Evolutionary conservation across 176 grass and related monocot species (phyloP), one percentile per base, ranked within the genome.

Genomic region (Bolboschoenus planiculmis): DNA sequence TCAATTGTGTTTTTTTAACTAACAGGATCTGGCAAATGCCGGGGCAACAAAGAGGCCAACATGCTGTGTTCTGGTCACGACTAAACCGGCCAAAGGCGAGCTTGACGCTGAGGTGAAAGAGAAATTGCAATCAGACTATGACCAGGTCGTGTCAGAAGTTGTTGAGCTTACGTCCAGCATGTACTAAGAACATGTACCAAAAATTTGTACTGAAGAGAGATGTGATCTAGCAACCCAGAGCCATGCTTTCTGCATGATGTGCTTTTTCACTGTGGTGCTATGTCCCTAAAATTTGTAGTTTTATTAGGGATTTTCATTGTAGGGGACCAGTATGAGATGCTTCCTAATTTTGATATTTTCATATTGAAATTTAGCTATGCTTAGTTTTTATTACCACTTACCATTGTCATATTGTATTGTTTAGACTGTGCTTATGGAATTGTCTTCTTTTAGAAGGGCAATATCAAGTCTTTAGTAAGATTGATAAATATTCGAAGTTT

Each of bases 21-120:
- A 21, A 20, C 54, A 93, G 94, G 94, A 93, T 88, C 89, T 97
- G 34, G 91, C 89, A 0, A 88, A 85, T 56, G 94, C 94, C 7
- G 94, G 91, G 67, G 90, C 82, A 5, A 93, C 94, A 53, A 97
- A 97, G 88, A 97, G 94, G 73, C 94, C 91, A 63, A 97, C 94
- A 7, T 93, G 94, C 37, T 97, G 94, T 18, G 87, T 91, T 14
- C 56, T 97, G 77, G 87, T 97, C 21, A 56, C 83, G 54, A 93
- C 91, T 37, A 92, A 97, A 62, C 91, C 86, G 57, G 65, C 75
- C 54, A 92, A 94, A 65, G 86, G 91, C 0, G 90, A 94, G 81
- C 71, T 90, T 3, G 82, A 88, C 30, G 82, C 57, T 24, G 94
- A 97, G 34, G 80, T 87, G 30, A 93, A 86, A 83, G 91, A 90